These are phyloP conservation scores for Lactarius hatsudake DNA, from an alignment of 768 basidiomycete genomes.

Conservation along the genomic window DNA sequence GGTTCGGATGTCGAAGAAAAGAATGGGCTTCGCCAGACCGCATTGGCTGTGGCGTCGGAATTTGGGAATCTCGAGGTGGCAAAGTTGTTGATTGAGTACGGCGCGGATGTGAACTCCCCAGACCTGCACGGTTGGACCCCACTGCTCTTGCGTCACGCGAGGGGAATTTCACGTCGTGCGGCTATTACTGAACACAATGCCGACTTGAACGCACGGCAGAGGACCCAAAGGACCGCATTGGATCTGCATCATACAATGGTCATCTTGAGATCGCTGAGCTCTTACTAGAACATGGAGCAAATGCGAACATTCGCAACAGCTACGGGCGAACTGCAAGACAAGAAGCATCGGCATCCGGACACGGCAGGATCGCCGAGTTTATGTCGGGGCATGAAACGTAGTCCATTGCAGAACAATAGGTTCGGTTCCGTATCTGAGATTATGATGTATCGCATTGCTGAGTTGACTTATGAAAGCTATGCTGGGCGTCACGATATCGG, in stretches of 20 bases:
- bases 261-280: neutral
- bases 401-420: too few relatives aligned
- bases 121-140: neutral
- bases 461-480: too few relatives aligned
- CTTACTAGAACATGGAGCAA: neutral
- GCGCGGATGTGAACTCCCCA: neutral
- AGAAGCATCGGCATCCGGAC: neutral
- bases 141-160: neutral
- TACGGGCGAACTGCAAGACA: neutral
- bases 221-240: neutral
- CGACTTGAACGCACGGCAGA: neutral
- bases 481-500: too few relatives aligned
- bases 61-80: neutral
- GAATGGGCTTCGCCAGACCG: neutral
- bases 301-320: neutral
- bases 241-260: neutral
- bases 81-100: neutral
- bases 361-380: neutral
- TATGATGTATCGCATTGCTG: too few relatives aligned
- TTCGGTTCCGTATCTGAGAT: too few relatives aligned
- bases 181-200: neutral
- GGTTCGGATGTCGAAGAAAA: neutral
- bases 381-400: neutral
- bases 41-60: neutral
- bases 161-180: neutral